phyloP scores from a whole-genome alignment of 2,329 filamentous ascomycete species.

The Botrytis aclada region DNA sequence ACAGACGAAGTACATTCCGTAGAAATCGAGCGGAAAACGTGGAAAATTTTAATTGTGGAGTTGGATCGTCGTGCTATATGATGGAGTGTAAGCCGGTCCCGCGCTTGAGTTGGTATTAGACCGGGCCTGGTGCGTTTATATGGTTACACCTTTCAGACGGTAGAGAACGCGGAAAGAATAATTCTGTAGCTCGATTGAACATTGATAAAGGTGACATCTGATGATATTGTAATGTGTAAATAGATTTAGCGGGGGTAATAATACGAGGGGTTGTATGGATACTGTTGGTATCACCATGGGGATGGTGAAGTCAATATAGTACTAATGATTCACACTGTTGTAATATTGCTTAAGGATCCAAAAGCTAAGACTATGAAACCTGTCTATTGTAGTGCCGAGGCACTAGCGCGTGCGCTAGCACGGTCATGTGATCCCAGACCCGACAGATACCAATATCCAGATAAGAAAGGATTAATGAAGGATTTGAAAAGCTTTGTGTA shows the following conservation, averaged over 20 bases:
- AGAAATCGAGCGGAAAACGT: conserved; percentile 19
- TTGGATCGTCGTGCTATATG: conserved; percentile 1
- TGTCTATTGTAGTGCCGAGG: no score
- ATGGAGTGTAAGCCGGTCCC: conserved; percentile 12
- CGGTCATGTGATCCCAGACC: no score
- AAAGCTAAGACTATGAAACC: no score
- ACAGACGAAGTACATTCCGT: not conserved
- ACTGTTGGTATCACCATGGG: no score
- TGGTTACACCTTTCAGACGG: not conserved
- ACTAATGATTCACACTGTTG: no score
- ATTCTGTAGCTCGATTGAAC: not conserved
- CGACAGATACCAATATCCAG: not conserved
- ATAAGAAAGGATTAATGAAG: not conserved
- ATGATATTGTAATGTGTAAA: not conserved
- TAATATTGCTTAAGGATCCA: no score
- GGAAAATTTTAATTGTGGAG: not conserved
- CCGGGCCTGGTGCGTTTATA: not conserved
- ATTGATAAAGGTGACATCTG: not conserved
- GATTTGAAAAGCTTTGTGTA: not conserved
- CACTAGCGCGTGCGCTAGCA: no score
- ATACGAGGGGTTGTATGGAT: not conserved
- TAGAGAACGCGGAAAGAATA: not conserved
- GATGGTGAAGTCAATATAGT: no score
- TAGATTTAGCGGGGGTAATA: not conserved
- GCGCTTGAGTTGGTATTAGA: not conserved